Percentiles rank a stretch among this genome's conserved stretches.
Conservation (phyloP, 768 basidiomycete genomes). For the Tylopilus cervinicoccineus region DNA sequence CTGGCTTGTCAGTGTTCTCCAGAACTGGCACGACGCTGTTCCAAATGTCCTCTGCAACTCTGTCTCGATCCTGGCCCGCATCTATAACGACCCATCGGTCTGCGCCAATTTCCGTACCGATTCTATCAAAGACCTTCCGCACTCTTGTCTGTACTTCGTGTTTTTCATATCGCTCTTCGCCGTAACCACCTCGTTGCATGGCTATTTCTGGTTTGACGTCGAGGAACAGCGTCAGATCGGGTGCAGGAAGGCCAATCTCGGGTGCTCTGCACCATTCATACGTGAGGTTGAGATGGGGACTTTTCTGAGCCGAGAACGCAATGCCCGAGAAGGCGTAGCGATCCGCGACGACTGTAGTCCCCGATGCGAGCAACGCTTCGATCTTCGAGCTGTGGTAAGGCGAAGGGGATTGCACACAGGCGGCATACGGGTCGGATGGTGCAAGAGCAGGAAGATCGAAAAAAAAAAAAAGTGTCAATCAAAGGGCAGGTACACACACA, state of each 20-base stretch:
- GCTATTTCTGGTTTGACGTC: conserved; percentile 73
- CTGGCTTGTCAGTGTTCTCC: conserved; percentile 34
- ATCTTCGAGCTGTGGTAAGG: conserved; percentile 51
- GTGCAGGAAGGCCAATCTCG: conserved; percentile 83
- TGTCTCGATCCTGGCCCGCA: conserved; percentile 48
- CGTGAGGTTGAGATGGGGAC: conserved; percentile 40
- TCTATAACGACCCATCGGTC: conserved; percentile 56
- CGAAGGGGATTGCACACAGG: too few relatives aligned
- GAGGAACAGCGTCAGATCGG: conserved; percentile 86
- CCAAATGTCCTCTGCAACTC: conserved; percentile 58
- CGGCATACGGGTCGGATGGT: too few relatives aligned
- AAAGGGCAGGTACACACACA: background rate
- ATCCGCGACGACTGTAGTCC: conserved; percentile 81
- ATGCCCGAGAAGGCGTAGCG: conserved; percentile 96
- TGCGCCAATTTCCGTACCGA: conserved; percentile 48
- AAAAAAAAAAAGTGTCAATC: background rate
- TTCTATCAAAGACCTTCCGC: conserved; percentile 51
- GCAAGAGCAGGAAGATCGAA: background rate
- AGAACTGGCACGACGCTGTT: conserved; percentile 40
- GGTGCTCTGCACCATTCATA: conserved; percentile 85
- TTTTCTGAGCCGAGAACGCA: conserved; percentile 74
- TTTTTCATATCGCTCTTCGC: conserved; percentile 84
- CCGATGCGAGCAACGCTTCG: conserved; percentile 49
- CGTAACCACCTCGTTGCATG: conserved; percentile 70
- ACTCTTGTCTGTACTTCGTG: conserved; percentile 71